These are phyloP conservation scores for Bromus sterilis DNA, from an alignment of 176 grass and related monocot species.

Conservation along the genomic window DNA sequence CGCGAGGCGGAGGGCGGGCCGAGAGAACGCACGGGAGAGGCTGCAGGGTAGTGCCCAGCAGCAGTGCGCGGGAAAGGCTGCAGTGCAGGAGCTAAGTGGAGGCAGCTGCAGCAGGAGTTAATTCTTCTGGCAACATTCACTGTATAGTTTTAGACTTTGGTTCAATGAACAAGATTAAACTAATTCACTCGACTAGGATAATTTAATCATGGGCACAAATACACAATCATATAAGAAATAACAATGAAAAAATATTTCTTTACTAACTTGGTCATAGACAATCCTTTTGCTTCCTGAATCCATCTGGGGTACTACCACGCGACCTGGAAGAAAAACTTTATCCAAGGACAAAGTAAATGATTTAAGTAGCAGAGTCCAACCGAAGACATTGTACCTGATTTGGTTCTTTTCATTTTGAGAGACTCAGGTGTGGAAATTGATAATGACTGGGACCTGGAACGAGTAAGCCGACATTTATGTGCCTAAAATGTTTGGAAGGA, in stretches of 20 bases:
- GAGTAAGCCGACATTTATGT: background rate
- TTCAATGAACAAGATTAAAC: background rate
- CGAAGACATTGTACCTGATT: constrained; percentile 26
- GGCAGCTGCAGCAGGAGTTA: too few species aligned
- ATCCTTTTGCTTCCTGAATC: constrained; percentile 14
- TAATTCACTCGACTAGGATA: too few species aligned
- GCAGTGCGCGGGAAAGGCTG: too few species aligned
- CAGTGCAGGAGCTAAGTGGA: too few species aligned
- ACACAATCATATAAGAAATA: background rate
- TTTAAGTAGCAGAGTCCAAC: background rate
- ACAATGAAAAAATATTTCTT: background rate
- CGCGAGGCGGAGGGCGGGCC: too few species aligned
- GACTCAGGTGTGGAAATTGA: constrained; percentile 16
- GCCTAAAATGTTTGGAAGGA: constrained; percentile 1
- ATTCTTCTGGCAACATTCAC: background rate
- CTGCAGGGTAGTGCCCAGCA: too few species aligned
- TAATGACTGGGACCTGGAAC: background rate
- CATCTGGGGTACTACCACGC: constrained; percentile 19
- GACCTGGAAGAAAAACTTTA: constrained; percentile 27
- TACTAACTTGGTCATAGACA: constrained; percentile 24
- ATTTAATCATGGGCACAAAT: background rate
- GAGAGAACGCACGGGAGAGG: too few species aligned
- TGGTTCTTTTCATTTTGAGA: constrained; percentile 32
- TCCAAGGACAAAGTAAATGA: background rate
- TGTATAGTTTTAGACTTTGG: background rate